Evolutionary conservation across 2,329 filamentous ascomycete genomes (phyloP), one percentile per base, ranked within the genome.

Genomic region (Chalaropsis ovoidea): DNA sequence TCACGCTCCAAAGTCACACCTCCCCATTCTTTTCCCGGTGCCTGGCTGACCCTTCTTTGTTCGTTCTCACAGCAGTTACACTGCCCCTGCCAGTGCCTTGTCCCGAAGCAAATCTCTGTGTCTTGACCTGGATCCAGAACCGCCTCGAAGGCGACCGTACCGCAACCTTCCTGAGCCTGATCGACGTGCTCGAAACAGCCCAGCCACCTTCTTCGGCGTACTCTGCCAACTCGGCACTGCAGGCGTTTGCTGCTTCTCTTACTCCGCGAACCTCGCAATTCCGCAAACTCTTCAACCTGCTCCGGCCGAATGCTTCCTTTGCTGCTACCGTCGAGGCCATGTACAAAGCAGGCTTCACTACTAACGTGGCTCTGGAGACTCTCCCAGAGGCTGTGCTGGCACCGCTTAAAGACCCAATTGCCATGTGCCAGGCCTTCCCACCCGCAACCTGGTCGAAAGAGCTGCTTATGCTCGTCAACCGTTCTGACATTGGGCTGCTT

Each of bases 351-450:
- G 86, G 87, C 0, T 83, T 96, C 60, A 85, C 81, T 6, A 75
- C 76, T 10, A 78, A 81, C 27, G 41, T 22, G 15, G 77, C 92
- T 61, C 80, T 97, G 17, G 89, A 95, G 69, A 91, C 89, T 0
- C 78, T 97, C 0, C 93, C 94, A 1, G 90, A 95, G 74, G 86
- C 89, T 31, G 80, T 96, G n/a, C 82, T 89, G 64, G 83, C 87
- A 1, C 88, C 89, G 0, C 78, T 97, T 15, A 87, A 88, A 72
- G 92, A 97, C 75, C 86, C 87, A 4, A 90, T 97, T 49, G 83
- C 86, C n/a, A 81, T 85, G 69, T 95, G 90, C 69, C 92, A 96
- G 73, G 82, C 85, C n/a, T 83, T 85, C 67, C 93, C 93, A 19
- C 89, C 91, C 10, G 82, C 86, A 0, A 83, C 81, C 0, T 97